phyloP scores from a whole-genome alignment of 345 rosid genomes.

The Citrus cavaleriei region DNA sequence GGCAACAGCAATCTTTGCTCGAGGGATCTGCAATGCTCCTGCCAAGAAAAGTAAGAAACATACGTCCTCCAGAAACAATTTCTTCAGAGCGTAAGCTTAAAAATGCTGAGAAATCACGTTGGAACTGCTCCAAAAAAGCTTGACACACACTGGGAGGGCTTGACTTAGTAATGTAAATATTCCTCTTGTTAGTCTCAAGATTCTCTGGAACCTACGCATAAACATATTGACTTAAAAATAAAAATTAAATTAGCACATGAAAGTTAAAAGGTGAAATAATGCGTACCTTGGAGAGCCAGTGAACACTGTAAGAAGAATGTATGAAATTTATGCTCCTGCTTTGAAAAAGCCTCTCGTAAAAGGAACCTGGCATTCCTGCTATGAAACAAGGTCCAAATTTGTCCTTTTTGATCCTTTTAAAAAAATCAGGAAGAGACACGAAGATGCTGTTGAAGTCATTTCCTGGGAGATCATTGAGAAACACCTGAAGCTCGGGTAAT shows the following conservation, averaged over 20 bases:
- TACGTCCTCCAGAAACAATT: slow-evolving; percentile 34
- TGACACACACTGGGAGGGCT: slow-evolving; percentile 30
- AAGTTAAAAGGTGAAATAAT: no score
- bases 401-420: neutral
- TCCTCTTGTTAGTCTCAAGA: slow-evolving; percentile 19
- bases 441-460: slow-evolving; percentile 45
- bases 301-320: slow-evolving; percentile 36
- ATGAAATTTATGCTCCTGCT: slow-evolving; percentile 27
- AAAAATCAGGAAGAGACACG: slow-evolving; percentile 18
- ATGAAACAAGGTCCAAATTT: slow-evolving; percentile 18
- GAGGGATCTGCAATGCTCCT: slow-evolving; percentile 15
- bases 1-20: slow-evolving; percentile 8
- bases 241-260: no score
- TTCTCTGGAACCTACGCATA: slow-evolving; percentile 20
- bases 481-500: slow-evolving; percentile 28
- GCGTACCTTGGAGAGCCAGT: slow-evolving; percentile 36
- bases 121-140: slow-evolving; percentile 41
- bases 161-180: slow-evolving; percentile 25
- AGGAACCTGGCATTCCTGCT: slow-evolving; percentile 43
- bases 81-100: slow-evolving; percentile 41
- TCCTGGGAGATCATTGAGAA: slow-evolving; percentile 41
- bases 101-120: slow-evolving; percentile 43
- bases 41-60: slow-evolving; percentile 38
- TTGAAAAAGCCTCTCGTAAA: slow-evolving; percentile 48
- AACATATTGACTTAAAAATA: no score